Base-by-base conservation (phyloP, 23 red algal species). In the Rhodosorus marinus region DNA sequence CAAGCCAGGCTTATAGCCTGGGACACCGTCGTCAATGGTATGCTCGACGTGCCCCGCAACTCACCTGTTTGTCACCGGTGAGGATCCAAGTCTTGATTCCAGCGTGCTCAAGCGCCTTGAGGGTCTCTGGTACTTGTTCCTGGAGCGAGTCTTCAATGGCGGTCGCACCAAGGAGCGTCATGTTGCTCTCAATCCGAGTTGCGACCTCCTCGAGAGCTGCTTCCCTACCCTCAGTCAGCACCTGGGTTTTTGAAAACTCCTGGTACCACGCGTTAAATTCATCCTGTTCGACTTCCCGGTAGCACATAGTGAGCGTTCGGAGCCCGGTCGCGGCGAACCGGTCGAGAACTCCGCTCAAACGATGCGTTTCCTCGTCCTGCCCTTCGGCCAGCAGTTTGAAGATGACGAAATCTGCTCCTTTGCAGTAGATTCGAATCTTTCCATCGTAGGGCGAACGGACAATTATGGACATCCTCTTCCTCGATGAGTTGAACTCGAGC, bases 51-150 rank as follows among this genome's bases (percentile, higher is more conserved):
- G n/a, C n/a, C n/a, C n/a, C n/a, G n/a, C n/a, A n/a, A n/a, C n/a
- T n/a, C n/a, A n/a, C n/a, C 72, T 81, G 65, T 35, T 95, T 95
- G 54, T 95, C 88, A 6, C 88, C 88, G 22, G 88, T 95, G 19
- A 84, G n/a, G 35, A 95, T 70, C 88, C 88, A 95, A 1, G 81
- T 62, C 32, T 80, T 79, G 20, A 95, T 64, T 14, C 76, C 61
- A 15, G 78, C 78, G 40, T 54, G 61, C 30, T 72, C 66, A 5
- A 95, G 57, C 33, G 64, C 66, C 27, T 55, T 64, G 26, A 95
- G 42, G 9, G 88, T 84, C 8, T 84, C 88, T 23, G 88, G 78
- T 7, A 95, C 88, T 26, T 70, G 74, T 31, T 82, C 76, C 31
- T 95, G 88, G 36, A 95, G 59, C 32, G 75, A 67, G 52, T 95